Conservation (phyloP, 2,329 filamentous ascomycete genomes). For the Conoideocrella luteorostrata region DNA sequence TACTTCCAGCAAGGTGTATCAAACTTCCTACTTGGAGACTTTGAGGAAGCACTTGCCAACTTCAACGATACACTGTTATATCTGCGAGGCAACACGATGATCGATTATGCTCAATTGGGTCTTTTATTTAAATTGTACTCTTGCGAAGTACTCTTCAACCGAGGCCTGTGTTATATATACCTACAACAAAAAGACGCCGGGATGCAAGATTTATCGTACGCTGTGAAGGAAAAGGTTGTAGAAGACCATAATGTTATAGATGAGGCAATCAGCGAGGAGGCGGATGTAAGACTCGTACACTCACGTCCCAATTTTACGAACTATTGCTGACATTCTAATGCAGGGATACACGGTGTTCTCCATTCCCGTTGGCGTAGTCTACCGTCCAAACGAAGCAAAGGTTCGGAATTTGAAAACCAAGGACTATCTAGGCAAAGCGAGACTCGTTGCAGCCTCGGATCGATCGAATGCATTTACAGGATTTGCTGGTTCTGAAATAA, state of each 20-base stretch:
- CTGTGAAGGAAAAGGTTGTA: slow-evolving; percentile 92
- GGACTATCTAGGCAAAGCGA: slow-evolving; percentile 95
- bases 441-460: slow-evolving; percentile 82
- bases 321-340: slow-evolving; percentile 14
- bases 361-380: slow-evolving; percentile 91
- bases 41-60: slow-evolving; percentile 93
- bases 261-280: slow-evolving; percentile 87
- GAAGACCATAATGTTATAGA: slow-evolving; percentile 97
- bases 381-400: slow-evolving; percentile 93
- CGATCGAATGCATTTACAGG: slow-evolving; percentile 74
- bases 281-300: slow-evolving; percentile 58
- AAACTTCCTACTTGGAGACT: slow-evolving; percentile 94
- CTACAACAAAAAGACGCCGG: slow-evolving; percentile 85
- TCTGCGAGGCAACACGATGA: slow-evolving; percentile 90
- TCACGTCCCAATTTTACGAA: neutral
- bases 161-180: slow-evolving; percentile 95
- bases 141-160: slow-evolving; percentile 95
- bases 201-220: slow-evolving; percentile 83
- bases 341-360: slow-evolving; percentile 98
- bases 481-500: slow-evolving; percentile 72
- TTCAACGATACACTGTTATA: slow-evolving; percentile 98
- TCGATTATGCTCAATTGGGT: slow-evolving; percentile 94
- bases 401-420: slow-evolving; percentile 97
- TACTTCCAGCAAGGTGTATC: slow-evolving; percentile 99
- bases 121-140: slow-evolving; percentile 95